Percentiles rank a stretch among this genome's conserved stretches.
Evolutionary conservation across 2,329 filamentous ascomycete genomes (phyloP).

Genomic region (Sclerotinia nivalis): DNA sequence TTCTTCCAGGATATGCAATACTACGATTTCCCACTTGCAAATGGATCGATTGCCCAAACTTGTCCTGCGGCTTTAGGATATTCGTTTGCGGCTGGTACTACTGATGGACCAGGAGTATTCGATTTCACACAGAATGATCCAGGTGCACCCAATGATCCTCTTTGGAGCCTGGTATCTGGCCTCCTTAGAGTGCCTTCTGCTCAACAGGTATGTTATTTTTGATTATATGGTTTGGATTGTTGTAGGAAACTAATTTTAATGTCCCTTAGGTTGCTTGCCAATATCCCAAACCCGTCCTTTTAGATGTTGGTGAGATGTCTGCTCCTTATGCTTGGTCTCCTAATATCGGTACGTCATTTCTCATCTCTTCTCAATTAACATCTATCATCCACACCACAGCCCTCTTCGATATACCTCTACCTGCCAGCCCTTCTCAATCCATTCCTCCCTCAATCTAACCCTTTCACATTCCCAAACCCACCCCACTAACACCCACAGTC

Average conservation of each 20-base stretch:
- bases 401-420: too few species aligned
- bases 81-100: constrained; percentile 88
- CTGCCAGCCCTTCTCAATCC: constrained; percentile 52
- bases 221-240: not conserved
- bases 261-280: constrained; percentile 49
- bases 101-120: constrained; percentile 85
- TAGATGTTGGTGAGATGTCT: constrained; percentile 79
- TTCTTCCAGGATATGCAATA: constrained; percentile 81
- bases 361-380: not conserved
- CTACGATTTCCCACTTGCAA: constrained; percentile 71
- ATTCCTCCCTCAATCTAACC: constrained; percentile 42
- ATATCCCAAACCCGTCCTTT: constrained; percentile 77
- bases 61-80: constrained; percentile 88
- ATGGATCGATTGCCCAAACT: constrained; percentile 69
- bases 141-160: constrained; percentile 60
- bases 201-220: constrained; percentile 40
- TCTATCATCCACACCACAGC: too few species aligned
- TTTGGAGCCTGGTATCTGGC: constrained; percentile 75
- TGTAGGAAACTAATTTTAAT: not conserved
- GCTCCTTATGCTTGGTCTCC: constrained; percentile 83
- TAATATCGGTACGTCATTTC: constrained; percentile 56
- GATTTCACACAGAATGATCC: constrained; percentile 88
- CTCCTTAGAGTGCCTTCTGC: constrained; percentile 68
- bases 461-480: constrained; percentile 68
- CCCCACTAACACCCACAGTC: constrained; percentile 46